Conservation (phyloP, 352 stramenopile genomes). For the Pythium insidiosum region DNA sequence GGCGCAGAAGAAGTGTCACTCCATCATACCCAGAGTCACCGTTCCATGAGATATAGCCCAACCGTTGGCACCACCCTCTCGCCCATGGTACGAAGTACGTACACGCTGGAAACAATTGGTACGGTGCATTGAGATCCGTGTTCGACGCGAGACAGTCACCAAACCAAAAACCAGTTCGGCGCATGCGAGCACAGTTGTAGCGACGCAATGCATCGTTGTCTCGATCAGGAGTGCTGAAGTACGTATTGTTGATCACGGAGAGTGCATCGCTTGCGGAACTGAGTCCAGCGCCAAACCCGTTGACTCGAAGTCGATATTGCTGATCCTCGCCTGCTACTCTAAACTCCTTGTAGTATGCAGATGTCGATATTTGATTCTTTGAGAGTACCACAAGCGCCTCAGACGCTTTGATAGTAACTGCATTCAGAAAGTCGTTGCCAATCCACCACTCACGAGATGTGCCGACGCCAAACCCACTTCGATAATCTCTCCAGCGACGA, state of each 20-base stretch:
- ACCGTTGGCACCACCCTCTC: constrained; percentile 36
- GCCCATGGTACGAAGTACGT: constrained; percentile 33
- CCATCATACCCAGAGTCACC: constrained; percentile 38
- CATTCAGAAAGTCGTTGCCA: constrained; percentile 33
- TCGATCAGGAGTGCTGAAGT: constrained; percentile 48
- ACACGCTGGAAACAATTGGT: constrained; percentile 32
- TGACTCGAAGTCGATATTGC: constrained; percentile 36
- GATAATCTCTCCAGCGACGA: constrained; percentile 53
- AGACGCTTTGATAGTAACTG: constrained; percentile 22
- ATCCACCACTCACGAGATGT: constrained; percentile 47
- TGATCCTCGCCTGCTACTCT: constrained; percentile 31
- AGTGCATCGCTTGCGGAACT: constrained; percentile 39
- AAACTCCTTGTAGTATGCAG: constrained; percentile 36
- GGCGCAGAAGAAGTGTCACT: constrained; percentile 33
- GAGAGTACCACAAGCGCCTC: constrained; percentile 48
- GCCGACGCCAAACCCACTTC: constrained; percentile 38
- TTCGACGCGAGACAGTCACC: constrained; percentile 28
- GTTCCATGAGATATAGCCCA: constrained; percentile 42
- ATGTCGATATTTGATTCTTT: constrained; percentile 29
- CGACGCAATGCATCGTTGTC: constrained; percentile 38
- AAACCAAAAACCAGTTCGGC: constrained; percentile 54
- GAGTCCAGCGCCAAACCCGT: constrained; percentile 19
- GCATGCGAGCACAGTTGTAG: constrained; percentile 36
- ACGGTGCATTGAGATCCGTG: constrained; percentile 47
- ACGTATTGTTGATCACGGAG: constrained; percentile 34